Percentiles rank a stretch among this genome's conserved stretches.
Conservation (phyloP, 1,284 basidiomycete genomes). For the Dichomitus squalens region DNA sequence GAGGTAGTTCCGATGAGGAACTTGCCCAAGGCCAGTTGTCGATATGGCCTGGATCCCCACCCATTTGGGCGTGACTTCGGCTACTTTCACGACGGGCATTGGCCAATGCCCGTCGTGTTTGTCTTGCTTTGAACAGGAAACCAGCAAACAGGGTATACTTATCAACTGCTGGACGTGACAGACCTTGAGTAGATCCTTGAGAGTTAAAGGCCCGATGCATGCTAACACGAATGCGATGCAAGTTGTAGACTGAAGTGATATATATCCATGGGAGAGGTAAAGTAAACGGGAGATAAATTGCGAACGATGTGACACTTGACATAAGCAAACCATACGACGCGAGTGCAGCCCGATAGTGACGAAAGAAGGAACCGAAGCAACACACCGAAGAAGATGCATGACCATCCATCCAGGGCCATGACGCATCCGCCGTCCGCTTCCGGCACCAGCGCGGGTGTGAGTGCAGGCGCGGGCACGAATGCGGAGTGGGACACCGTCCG, state of each 20-base stretch:
- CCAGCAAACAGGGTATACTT: too few species aligned
- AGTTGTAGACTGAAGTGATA: too few species aligned
- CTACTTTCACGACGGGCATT: too few species aligned
- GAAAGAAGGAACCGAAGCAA: background rate
- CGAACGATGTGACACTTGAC: too few species aligned
- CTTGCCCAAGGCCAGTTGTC: too few species aligned
- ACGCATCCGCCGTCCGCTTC: background rate
- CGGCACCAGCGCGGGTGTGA: background rate
- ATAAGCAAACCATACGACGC: background rate
- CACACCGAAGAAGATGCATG: background rate
- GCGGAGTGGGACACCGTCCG: background rate
- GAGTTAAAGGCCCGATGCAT: background rate
- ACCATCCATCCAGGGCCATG: background rate
- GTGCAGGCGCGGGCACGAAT: background rate
- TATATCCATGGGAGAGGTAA: background rate
- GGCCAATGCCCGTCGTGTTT: too few species aligned
- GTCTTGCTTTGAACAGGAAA: too few species aligned
- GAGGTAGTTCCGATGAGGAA: too few species aligned
- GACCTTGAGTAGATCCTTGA: background rate
- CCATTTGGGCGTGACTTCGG: too few species aligned
- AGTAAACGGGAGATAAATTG: too few species aligned
- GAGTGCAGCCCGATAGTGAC: background rate
- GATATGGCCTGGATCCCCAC: too few species aligned
- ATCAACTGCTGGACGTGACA: too few species aligned
- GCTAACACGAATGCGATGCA: background rate